phyloP scores from a whole-genome alignment of 2,329 filamentous ascomycete genomes.

The Periconia sp. region DNA sequence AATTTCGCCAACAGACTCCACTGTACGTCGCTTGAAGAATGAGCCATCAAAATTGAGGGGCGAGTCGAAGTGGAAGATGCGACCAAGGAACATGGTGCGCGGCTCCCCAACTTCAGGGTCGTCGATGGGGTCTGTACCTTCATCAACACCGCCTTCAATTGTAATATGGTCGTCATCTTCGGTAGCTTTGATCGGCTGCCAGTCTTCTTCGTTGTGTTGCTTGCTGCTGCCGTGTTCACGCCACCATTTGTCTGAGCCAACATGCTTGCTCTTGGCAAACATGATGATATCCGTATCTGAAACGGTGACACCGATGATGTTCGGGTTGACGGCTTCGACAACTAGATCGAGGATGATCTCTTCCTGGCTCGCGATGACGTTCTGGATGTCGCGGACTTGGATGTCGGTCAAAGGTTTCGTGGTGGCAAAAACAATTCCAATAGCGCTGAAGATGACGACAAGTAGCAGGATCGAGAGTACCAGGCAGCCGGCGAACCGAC shows the following conservation, averaged over 20 bases:
- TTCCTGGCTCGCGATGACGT: conserved; percentile 91
- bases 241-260: conserved; percentile 64
- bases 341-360: conserved; percentile 93
- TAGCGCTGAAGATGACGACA: conserved; percentile 81
- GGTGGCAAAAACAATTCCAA: conserved; percentile 88
- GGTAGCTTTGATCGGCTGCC: conserved; percentile 25
- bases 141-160: conserved; percentile 47
- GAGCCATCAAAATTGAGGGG: conserved; percentile 88
- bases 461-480: conserved; percentile 82
- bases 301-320: conserved; percentile 86
- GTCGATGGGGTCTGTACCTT: conserved; percentile 68
- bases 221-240: conserved; percentile 40
- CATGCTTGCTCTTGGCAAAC: conserved; percentile 91
- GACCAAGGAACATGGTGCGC: conserved; percentile 90
- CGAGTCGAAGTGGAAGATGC: conserved; percentile 85
- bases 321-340: conserved; percentile 89
- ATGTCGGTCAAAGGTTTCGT: conserved; percentile 86
- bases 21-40: conserved; percentile 76
- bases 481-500: conserved; percentile 83
- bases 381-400: conserved; percentile 78
- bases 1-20: conserved; percentile 80
- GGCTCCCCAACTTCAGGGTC: conserved; percentile 65
- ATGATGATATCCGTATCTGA: conserved; percentile 88
- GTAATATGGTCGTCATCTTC: conserved; percentile 8
- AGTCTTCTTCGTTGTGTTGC: conserved; percentile 32